A percentile compares a stretch with the other conserved stretches of the same genome.
phyloP scores from a whole-genome alignment of 2,329 filamentous ascomycete genomes.

The Niveomyces coronatus region DNA sequence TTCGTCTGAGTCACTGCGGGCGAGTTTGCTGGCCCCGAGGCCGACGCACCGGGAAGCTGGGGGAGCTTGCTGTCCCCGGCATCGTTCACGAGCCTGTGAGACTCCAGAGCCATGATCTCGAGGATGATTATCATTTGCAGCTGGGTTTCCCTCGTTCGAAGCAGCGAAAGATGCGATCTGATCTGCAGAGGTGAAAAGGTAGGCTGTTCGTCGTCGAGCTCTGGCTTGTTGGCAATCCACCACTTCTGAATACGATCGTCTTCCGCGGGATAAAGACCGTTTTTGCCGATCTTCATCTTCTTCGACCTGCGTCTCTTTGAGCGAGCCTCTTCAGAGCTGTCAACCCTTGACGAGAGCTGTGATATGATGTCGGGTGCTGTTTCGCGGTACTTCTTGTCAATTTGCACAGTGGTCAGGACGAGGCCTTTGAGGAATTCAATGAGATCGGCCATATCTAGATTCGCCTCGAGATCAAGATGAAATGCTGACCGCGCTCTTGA shows the following conservation, averaged over 20 bases:
- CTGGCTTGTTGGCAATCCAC: slow-evolving; percentile 54
- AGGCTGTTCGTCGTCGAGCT: slow-evolving; percentile 37
- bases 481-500: slow-evolving; percentile 65
- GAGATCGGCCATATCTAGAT: slow-evolving; percentile 51
- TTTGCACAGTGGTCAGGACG: slow-evolving; percentile 52
- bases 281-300: slow-evolving; percentile 56
- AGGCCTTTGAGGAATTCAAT: slow-evolving; percentile 59
- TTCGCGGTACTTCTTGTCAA: slow-evolving; percentile 74
- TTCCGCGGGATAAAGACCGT: slow-evolving; percentile 59
- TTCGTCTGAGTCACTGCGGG: slow-evolving; percentile 25
- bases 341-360: slow-evolving; percentile 43
- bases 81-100: slow-evolving; percentile 31
- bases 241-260: slow-evolving; percentile 54
- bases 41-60: slow-evolving; percentile 28
- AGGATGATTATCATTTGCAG: slow-evolving; percentile 71
- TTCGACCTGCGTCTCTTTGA: slow-evolving; percentile 45
- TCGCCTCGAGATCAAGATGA: slow-evolving; percentile 49
- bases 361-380: slow-evolving; percentile 52
- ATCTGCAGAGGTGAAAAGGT: slow-evolving; percentile 40
- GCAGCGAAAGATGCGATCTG: slow-evolving; percentile 51
- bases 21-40: slow-evolving; percentile 22
- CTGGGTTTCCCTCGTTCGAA: slow-evolving; percentile 68
- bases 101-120: slow-evolving; percentile 63
- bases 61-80: slow-evolving; percentile 37
- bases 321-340: slow-evolving; percentile 41